These are phyloP conservation scores for Dentiscutata heterogama DNA, from an alignment of 371 early-diverging fungal genomes.

Conservation along the genomic window DNA sequence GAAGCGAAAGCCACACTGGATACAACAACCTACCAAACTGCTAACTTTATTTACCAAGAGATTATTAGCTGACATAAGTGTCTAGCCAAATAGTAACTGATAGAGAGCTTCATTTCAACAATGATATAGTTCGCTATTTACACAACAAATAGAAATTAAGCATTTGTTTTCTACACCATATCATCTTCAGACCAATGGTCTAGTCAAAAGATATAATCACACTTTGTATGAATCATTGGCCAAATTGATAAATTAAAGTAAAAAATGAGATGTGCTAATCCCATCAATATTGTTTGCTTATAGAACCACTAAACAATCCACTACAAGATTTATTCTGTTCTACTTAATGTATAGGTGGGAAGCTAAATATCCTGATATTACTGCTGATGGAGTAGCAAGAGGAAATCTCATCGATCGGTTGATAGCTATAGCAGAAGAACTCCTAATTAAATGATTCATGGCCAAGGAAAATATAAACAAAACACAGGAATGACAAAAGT, in stretches of 20 bases:
- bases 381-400: no score
- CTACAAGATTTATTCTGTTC: constrained; percentile 16
- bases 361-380: background rate
- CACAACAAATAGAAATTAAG: no score
- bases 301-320: constrained; percentile 22
- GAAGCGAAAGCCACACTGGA: constrained; percentile 53
- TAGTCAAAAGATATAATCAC: constrained; percentile 39
- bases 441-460: no score
- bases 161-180: constrained; percentile 44
- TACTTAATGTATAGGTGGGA: constrained; percentile 45
- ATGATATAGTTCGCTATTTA: no score
- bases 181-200: constrained; percentile 52
- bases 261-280: constrained; percentile 39
- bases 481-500: no score
- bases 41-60: constrained; percentile 53
- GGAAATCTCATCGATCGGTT: no score
- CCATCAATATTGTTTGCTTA: constrained; percentile 30
- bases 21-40: constrained; percentile 49
- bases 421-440: no score
- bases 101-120: no score
- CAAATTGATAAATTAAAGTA: background rate
- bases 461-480: no score
- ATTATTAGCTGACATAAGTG: constrained; percentile 49
- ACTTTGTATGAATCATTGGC: constrained; percentile 7
- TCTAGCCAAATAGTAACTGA: no score